Conservation (phyloP, 495 filamentous ascomycete species). For the Hypoxylon cercidicola region DNA sequence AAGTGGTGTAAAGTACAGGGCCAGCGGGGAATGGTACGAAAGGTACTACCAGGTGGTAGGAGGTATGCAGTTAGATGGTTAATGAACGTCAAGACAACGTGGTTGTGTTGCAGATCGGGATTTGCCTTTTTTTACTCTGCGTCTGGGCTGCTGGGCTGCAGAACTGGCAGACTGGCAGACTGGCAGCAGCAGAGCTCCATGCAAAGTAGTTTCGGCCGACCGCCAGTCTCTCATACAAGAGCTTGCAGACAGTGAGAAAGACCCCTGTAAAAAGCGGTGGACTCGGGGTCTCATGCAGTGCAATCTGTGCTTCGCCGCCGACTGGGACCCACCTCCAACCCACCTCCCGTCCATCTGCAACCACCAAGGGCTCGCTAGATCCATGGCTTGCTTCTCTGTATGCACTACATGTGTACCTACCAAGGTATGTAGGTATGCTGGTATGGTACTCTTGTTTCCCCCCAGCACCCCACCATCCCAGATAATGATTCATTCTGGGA, state of each 20-base stretch:
- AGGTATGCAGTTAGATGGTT: neutral
- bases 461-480: slow-evolving; percentile 35
- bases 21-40: neutral
- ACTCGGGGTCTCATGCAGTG: slow-evolving; percentile 47
- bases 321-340: slow-evolving; percentile 22
- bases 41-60: neutral
- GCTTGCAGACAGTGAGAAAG: slow-evolving; percentile 38
- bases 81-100: slow-evolving; percentile 36
- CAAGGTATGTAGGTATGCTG: neutral
- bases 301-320: slow-evolving; percentile 47
- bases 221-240: slow-evolving; percentile 50
- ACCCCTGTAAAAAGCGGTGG: slow-evolving; percentile 51
- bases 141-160: slow-evolving; percentile 38
- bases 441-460: neutral
- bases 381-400: no score
- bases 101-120: slow-evolving; percentile 43
- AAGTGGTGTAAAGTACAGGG: neutral
- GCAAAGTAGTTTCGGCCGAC: slow-evolving; percentile 39
- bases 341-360: neutral
- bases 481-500: slow-evolving; percentile 28
- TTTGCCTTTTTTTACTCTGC: slow-evolving; percentile 37
- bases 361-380: no score
- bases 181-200: neutral
- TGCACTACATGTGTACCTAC: no score
- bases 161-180: slow-evolving; percentile 26